Evolutionary conservation across 257 asterid genomes (phyloP), one percentile per base, ranked within the genome.

Genomic region (Gardenia jasminoides): DNA sequence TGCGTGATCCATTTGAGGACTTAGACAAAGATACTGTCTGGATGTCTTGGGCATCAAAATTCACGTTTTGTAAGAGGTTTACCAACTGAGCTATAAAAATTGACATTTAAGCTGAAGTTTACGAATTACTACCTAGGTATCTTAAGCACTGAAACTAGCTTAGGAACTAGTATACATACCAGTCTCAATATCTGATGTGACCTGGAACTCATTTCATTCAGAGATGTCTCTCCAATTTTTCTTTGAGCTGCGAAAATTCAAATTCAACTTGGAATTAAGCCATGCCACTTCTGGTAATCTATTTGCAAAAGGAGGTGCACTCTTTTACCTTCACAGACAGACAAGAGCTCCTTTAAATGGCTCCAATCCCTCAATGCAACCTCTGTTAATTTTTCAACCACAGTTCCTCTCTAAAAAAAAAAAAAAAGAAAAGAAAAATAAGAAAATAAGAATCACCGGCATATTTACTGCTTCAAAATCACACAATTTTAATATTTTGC

Each of bases 181-280:
- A 93, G 81, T 44, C 97, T 91, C 48, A 93, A 84, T 83, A 93
- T 96, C 86, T 96, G 97, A 82, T 93, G 99, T 76, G 99, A 96
- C 81, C 99, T 88, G 3, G 99, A 93, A 87, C 99, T 96, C 83
- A 87, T 52, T 84, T 96, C 99, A 81, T 96, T 93, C 62, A 93
- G 87, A 82, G 86, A 72, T 19, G 99, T 96, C 91, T 96, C 99
- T 83, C 97, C 97, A 78, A 86, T 93, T 84, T 88, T 91, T 80
- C 99, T 88, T 84, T 96, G 97, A 74, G 96, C 98, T 96, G 91
- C 84, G 80, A 78, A 43, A 83, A 81, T 65, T 71, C n/a, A 72
- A 28, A 64, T 22, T 9, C 41, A 31, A 43, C 31, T 68, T 65
- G 66, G 68, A 58, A 31, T 43, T 76, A 70, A 48, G 52, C 76